Evolutionary conservation across 176 grass and related monocot species (phyloP).

Genomic region (Aechmea fasciata): DNA sequence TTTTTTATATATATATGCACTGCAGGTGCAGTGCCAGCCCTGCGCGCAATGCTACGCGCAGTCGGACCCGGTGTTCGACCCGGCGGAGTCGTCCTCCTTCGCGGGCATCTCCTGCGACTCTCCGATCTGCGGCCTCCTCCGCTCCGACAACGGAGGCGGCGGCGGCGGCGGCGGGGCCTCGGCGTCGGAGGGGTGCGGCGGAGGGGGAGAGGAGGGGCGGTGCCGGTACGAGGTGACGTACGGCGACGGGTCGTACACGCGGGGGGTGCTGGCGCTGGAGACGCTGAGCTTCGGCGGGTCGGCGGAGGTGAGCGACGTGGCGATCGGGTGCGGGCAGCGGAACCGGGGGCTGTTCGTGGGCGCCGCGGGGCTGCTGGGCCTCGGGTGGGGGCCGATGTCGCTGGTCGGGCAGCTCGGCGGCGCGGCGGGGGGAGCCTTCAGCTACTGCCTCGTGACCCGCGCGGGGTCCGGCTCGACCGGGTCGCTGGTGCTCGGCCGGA

Average conservation of each 20-base stretch:
- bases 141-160: background rate
- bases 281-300: slow-evolving; percentile 49
- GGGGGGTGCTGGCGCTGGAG: slow-evolving; percentile 66
- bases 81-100: slow-evolving; percentile 59
- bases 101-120: slow-evolving; percentile 43
- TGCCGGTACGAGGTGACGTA: slow-evolving; percentile 64
- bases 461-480: slow-evolving; percentile 18
- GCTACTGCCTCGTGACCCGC: slow-evolving; percentile 83
- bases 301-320: slow-evolving; percentile 45
- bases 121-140: slow-evolving; percentile 36
- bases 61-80: slow-evolving; percentile 85
- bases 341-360: slow-evolving; percentile 75
- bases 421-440: slow-evolving; percentile 61
- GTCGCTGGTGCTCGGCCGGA: slow-evolving; percentile 59
- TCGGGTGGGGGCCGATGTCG: slow-evolving; percentile 88
- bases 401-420: slow-evolving; percentile 73
- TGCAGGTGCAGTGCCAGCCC: slow-evolving; percentile 45
- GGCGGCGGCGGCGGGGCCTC: background rate
- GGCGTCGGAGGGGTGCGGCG: slow-evolving; percentile 16
- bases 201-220: background rate
- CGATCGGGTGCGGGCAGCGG: slow-evolving; percentile 83
- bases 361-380: slow-evolving; percentile 55
- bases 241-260: slow-evolving; percentile 75
- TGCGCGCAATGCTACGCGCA: slow-evolving; percentile 68
- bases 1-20: no score